These are phyloP conservation scores for Chalara sp. DNA, from an alignment of 2,329 filamentous ascomycete species.

Conservation along the genomic window DNA sequence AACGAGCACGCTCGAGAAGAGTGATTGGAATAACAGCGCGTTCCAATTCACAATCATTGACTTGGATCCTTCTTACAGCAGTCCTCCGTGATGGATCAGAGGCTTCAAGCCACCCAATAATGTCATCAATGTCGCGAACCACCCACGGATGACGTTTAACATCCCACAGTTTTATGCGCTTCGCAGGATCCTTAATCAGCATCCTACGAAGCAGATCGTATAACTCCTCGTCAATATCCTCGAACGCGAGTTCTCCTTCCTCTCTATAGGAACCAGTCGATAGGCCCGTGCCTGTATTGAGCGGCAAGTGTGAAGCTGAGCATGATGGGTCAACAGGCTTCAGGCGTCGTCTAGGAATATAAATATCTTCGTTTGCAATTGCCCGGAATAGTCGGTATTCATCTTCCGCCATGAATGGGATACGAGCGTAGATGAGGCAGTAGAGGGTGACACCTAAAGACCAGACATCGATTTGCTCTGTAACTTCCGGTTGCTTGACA, in stretches of 20 bases:
- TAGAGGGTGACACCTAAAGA: too few species aligned
- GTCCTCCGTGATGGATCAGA: constrained; percentile 77
- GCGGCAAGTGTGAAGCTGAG: too few species aligned
- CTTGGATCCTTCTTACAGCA: constrained; percentile 80
- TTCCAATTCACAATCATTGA: constrained; percentile 85
- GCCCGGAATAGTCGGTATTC: too few species aligned
- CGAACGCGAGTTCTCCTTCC: too few species aligned
- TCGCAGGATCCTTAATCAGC: constrained; percentile 80
- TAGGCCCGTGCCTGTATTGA: constrained; percentile 40
- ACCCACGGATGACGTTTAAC: constrained; percentile 96
- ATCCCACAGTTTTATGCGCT: constrained; percentile 82
- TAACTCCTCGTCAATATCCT: constrained; percentile 75
- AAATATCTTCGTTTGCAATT: constrained; percentile 86
- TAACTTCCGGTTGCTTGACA: too few species aligned
- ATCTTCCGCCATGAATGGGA: too few species aligned
- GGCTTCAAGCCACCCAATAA: constrained; percentile 81
- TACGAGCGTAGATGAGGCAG: too few species aligned
- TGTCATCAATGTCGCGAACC: constrained; percentile 67
- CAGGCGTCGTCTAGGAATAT: constrained; percentile 77
- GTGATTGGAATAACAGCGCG: constrained; percentile 88
- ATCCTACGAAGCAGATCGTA: constrained; percentile 73
- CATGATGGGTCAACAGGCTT: too few species aligned
- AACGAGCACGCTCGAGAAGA: constrained; percentile 77
- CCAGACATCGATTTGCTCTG: too few species aligned
- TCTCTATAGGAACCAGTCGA: constrained; percentile 60